Evolutionary conservation across 257 asterid genomes (phyloP).

Genomic region (Przewalskia tangutica): DNA sequence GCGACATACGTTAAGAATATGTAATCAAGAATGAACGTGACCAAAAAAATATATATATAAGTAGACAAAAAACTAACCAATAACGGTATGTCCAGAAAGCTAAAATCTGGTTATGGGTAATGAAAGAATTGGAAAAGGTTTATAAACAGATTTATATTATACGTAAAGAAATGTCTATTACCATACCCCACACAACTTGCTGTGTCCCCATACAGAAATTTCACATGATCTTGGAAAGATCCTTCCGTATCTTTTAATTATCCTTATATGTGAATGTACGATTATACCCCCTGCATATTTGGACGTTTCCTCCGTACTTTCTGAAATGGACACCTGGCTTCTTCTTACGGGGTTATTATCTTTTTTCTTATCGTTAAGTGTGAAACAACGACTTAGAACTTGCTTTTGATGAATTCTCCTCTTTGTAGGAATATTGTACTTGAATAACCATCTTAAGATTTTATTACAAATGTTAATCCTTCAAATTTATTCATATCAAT

Average conservation of each 20-base stretch:
- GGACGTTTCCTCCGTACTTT: neutral
- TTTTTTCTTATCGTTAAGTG: neutral
- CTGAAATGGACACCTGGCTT: neutral
- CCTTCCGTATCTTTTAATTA: neutral
- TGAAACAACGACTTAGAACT: too few relatives aligned
- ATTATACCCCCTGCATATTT: neutral
- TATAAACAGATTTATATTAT: neutral
- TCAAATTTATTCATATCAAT: too few relatives aligned
- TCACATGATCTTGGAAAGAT: neutral
- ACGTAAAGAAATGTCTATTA: neutral
- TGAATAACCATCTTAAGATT: too few relatives aligned
- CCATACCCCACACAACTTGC: neutral
- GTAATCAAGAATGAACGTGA: neutral
- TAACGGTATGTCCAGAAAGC: neutral
- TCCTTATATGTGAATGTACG: neutral
- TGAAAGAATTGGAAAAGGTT: neutral
- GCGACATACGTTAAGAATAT: conserved; percentile 3
- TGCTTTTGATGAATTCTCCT: too few relatives aligned
- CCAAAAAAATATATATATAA: neutral
- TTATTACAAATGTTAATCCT: too few relatives aligned
- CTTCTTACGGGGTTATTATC: neutral
- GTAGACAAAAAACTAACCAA: neutral
- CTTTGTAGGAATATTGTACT: too few relatives aligned
- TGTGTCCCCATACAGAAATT: neutral
- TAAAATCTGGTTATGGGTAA: neutral